Evolutionary conservation across 1,284 basidiomycete genomes (phyloP), one percentile per base, ranked within the genome.

Genomic region (Trichosporon asahii): DNA sequence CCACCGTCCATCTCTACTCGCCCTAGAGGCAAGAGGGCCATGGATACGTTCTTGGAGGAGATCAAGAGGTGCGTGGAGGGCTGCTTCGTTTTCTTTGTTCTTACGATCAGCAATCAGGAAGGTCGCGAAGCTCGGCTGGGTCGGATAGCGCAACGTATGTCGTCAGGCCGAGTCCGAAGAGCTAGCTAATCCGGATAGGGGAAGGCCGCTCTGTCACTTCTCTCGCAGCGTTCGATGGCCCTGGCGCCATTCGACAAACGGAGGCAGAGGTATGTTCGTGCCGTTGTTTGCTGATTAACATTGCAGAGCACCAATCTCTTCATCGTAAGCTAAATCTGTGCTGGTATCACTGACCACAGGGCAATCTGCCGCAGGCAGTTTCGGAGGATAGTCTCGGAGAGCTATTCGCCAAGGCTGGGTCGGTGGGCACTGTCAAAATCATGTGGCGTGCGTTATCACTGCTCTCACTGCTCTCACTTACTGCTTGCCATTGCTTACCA

Each of bases 31-130:
- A 95, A 93, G 80, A 88, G 94, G 63, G 93, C 91, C 0, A 97
- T 97, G 93, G 94, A 96, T 81, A 85, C 89, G 2, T 98, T 97
- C 80, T 85, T 97, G 63, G 93, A 95, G 77, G 94, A 96, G 83
- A 92, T 97, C 73, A 98, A 97, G 83, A 88, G 88, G 94, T 92
- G 60, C n/a, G 84, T 67, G 21, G 0, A 3, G 33, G 25, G 14
- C 15, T 18, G 14, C 21, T 12, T 18, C 40, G 14, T 49, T 27
- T n/a, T n/a, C n/a, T n/a, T n/a, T n/a, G n/a, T n/a, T 15, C 57
- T 66, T 37, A 65, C 67, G 8, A 66, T 46, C 31, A 97, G 95
- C 78, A 94, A 98, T 66, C 95, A 98, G 83, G 92, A 92, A 15
- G 87, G 91, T 72, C 86, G 96, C 67, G 96, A 98, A 83, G 90